Evolutionary conservation across 768 basidiomycete genomes (phyloP).

Genomic region (Boletellus ananas): DNA sequence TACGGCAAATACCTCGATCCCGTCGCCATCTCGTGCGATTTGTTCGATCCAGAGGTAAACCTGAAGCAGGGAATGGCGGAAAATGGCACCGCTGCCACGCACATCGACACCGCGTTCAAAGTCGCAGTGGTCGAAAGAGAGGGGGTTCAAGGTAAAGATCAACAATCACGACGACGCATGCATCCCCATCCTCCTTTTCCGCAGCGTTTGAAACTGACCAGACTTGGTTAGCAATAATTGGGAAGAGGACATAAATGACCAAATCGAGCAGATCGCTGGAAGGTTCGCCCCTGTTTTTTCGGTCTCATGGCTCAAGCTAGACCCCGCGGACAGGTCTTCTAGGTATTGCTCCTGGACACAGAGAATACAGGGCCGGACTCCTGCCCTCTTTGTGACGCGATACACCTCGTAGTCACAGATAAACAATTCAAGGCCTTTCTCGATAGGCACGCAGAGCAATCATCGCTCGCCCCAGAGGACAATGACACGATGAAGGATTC

Average conservation of each 20-base stretch:
- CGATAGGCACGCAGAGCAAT: conserved; percentile 24
- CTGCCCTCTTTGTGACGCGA: conserved; percentile 27
- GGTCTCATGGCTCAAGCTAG: neutral
- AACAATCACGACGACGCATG: conserved; percentile 31
- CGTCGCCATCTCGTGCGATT: conserved; percentile 37
- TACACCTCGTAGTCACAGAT: conserved; percentile 26
- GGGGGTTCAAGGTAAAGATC: conserved; percentile 33
- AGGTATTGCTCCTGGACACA: conserved; percentile 27
- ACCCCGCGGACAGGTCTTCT: conserved; percentile 24
- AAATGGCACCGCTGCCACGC: conserved; percentile 22
- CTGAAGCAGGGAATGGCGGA: conserved; percentile 27
- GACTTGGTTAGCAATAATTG: conserved; percentile 26
- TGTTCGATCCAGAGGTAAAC: conserved; percentile 32
- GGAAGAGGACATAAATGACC: conserved; percentile 35
- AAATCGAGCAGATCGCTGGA: conserved; percentile 32
- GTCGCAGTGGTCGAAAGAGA: conserved; percentile 29
- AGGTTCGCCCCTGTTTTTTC: conserved; percentile 18
- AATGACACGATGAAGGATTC: conserved; percentile 39
- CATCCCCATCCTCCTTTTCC: neutral
- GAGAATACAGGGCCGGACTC: conserved; percentile 27
- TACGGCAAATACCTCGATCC: conserved; percentile 35
- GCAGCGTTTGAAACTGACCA: neutral
- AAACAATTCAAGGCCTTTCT: conserved; percentile 35
- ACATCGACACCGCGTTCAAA: conserved; percentile 27
- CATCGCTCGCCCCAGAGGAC: conserved; percentile 33